phyloP scores from a whole-genome alignment of 306 rosid species.

The Morella rubra region DNA sequence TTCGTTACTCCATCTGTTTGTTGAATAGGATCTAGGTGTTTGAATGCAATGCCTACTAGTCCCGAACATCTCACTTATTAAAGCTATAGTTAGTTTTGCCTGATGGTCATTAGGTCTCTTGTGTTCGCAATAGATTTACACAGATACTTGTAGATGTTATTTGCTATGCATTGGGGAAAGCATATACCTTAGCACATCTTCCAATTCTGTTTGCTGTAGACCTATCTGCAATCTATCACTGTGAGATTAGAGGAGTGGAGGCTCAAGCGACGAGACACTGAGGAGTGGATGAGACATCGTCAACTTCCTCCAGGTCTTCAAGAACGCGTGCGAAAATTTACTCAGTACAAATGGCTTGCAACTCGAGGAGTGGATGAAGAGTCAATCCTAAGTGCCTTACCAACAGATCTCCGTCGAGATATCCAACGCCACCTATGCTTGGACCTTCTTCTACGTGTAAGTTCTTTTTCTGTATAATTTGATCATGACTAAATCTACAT shows the following conservation, averaged over 20 bases:
- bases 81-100: background rate
- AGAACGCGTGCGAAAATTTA: constrained; percentile 73
- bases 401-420: constrained; percentile 79
- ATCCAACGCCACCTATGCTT: constrained; percentile 86
- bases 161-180: background rate
- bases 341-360: constrained; percentile 92
- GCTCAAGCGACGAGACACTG: constrained; percentile 82
- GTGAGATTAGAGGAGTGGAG: constrained; percentile 97
- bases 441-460: constrained; percentile 88
- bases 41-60: background rate
- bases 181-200: background rate
- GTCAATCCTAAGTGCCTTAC: constrained; percentile 62
- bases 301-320: constrained; percentile 71
- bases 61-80: background rate
- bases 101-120: background rate
- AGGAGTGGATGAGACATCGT: constrained; percentile 94
- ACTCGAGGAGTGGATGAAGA: constrained; percentile 91
- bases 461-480: constrained; percentile 15
- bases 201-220: constrained; percentile 47
- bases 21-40: background rate
- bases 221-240: constrained; percentile 85
- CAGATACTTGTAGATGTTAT: background rate
- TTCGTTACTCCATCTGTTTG: background rate
- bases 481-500: background rate
- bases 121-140: background rate